Evolutionary conservation across 352 stramenopile genomes (phyloP), one percentile per base, ranked within the genome.

Genomic region (Phytopythium sindhum): DNA sequence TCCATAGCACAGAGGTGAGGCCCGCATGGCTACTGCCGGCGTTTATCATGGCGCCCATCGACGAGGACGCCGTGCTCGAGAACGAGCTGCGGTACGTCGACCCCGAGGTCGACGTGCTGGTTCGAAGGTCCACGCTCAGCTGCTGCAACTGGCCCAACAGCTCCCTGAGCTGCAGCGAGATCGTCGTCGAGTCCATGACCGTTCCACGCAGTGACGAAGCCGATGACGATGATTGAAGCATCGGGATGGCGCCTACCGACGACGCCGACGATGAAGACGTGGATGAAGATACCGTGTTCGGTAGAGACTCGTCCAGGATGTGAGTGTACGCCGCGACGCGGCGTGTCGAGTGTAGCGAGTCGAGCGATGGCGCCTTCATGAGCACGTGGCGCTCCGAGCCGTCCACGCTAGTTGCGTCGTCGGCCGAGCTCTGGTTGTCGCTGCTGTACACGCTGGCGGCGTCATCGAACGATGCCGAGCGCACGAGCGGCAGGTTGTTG

Each of bases 1-100:
- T 90, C 86, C 86, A 94, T 24, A 94, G 67, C 29, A 92, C 78
- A 0, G 81, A 82, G 26, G 73, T 84, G 15, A 69, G 35, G 21
- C 56, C 69, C 12, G 65, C 39, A 19, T 70, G 68, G 31, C 6
- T 59, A 24, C 70, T 58, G 37, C 42, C 31, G 48, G 55, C 63
- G 23, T 61, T 60, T 14, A 55, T n/a, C 48, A 57, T 41, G 45
- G 45, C 23, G 50, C 62, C 60, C 12, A 61, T 59, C 23, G 62
- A 69, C 26, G 66, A 66, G 4, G 82, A 89, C 42, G 80, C 86
- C 15, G 74, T 70, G 52, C 77, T 88, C 4, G 84, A 92, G 60
- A 90, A 84, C n/a, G 81, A 92, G 63, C 81, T 90, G 61, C 81
- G 73, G 63, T 87, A 90, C 33, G 81, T 92, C 61, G 75, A 88